A percentile compares a stretch with the other conserved stretches of the same genome.
phyloP scores from a whole-genome alignment of 2,329 filamentous ascomycete species.

The Moelleriella libera region DNA sequence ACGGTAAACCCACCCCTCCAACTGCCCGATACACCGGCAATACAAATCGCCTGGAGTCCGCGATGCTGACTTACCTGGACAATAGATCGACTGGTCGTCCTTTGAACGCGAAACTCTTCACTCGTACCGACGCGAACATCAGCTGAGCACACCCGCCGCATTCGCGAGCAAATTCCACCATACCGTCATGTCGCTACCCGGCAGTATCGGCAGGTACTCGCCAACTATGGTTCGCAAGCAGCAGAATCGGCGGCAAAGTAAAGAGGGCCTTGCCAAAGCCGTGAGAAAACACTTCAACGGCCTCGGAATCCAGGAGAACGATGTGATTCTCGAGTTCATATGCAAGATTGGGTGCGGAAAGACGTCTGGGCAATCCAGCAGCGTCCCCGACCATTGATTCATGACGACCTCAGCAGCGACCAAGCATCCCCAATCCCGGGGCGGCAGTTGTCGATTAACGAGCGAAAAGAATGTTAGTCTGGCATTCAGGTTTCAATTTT shows the following conservation, averaged over 20 bases:
- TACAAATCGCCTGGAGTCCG: background rate
- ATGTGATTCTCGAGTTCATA: slow-evolving; percentile 67
- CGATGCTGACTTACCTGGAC: background rate
- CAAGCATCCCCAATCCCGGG: too few relatives aligned
- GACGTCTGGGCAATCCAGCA: slow-evolving; percentile 6
- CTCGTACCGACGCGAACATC: slow-evolving; percentile 61
- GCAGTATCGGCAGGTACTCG: slow-evolving; percentile 55
- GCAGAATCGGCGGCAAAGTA: slow-evolving; percentile 51
- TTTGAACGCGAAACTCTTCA: slow-evolving; percentile 57
- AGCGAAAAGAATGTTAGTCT: too few relatives aligned
- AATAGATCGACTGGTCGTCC: slow-evolving; percentile 49
- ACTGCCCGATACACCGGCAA: background rate
- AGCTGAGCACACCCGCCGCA: slow-evolving; percentile 54
- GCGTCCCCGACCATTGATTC: too few relatives aligned
- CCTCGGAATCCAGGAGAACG: slow-evolving; percentile 64
- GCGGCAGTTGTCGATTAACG: too few relatives aligned
- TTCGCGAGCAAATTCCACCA: slow-evolving; percentile 52
- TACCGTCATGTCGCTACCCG: slow-evolving; percentile 44
- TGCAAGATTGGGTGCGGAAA: slow-evolving; percentile 44
- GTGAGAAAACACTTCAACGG: slow-evolving; percentile 77
- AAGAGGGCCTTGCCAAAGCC: slow-evolving; percentile 55
- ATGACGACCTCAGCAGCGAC: too few relatives aligned
- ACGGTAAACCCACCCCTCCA: slow-evolving; percentile 14
- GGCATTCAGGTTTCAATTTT: too few relatives aligned
- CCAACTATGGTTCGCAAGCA: slow-evolving; percentile 61